Evolutionary conservation across 192 early-diverging fungal species (phyloP).

Genomic region (Phlyctochytrium arcticum): DNA sequence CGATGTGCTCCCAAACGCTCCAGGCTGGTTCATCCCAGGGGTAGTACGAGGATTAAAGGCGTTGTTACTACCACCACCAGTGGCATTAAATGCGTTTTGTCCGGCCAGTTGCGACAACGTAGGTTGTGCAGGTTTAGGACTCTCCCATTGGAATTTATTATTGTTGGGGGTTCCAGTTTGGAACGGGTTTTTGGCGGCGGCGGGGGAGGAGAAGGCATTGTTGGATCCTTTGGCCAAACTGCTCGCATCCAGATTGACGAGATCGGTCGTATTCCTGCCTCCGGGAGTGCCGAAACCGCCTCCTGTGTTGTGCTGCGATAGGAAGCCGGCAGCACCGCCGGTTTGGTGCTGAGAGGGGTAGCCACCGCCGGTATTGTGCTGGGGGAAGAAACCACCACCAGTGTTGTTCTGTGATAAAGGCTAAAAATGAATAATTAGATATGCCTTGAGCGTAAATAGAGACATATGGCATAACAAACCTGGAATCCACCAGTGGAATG

Average conservation of each 20-base stretch:
- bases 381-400: not conserved
- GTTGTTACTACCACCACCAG: not conserved
- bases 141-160: slow-evolving; percentile 25
- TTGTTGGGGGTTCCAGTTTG: not conserved
- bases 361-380: not conserved
- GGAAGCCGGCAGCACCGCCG: not conserved
- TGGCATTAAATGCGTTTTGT: not conserved
- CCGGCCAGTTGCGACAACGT: slow-evolving; percentile 15
- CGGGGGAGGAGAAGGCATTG: slow-evolving; percentile 10
- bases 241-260: slow-evolving; percentile 16
- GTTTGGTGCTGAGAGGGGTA: slow-evolving; percentile 8
- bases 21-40: too few relatives aligned
- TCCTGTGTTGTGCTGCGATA: not conserved
- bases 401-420: not conserved
- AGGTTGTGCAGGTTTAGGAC: slow-evolving; percentile 6
- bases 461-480: not conserved
- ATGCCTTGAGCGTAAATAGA: not conserved
- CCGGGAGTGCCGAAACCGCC: not conserved
- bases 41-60: not conserved
- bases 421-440: not conserved
- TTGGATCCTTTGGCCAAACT: not conserved
- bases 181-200: slow-evolving; percentile 27
- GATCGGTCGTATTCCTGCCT: not conserved
- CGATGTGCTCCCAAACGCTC: too few relatives aligned
- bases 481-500: slow-evolving; percentile 6